Base-by-base conservation (phyloP, 306 rosid genomes). In the Cicer bijugum region DNA sequence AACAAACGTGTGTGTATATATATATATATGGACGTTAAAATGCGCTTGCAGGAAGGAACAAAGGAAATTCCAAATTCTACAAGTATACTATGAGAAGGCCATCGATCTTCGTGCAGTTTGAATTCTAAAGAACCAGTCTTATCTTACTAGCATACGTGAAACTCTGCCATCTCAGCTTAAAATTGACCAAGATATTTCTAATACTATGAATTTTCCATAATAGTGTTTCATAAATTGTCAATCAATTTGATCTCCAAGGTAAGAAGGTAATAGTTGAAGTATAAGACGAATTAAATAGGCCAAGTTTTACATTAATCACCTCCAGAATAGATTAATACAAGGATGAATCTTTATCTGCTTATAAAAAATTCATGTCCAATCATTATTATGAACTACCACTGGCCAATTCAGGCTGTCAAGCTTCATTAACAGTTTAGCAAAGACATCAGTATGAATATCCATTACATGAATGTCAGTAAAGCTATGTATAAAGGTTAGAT, bases 221-320 rank as follows among this genome's bases (percentile, higher is more conserved):
- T 53, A 59, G 17, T 43, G 5, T 17, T 59, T 73, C 76, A 56
- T 46, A 53, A 62, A 66, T 63, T 63, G 48, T 15, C 70, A 64
- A 75, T 56, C 63, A 56, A 64, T 37, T 76, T 42, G 15, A 51
- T 59, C 70, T 63, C 60, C 20, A 48, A 67, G 65, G 80, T 61
- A 9, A 16, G 6, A 8, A 14, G 8, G 17, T 28, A 17, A 62
- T 40, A 71, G 48, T 39, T 23, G 33, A 51, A 61, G 58, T 50
- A 61, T 50, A 20, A 6, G 48, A 16, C 43, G 62, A 61, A 51
- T 60, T 9, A 17, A 44, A 39, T 50, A 56, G 59, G 28, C 16
- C 58, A 61, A 60, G 2, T 73, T 73, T 72, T 40, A 19, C 63
- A n/a, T 56, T 20, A 20, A 65, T 55, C 47, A 56, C 16, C 60